A percentile compares a stretch with the other conserved stretches of the same genome.
Evolutionary conservation across 305 asterid species (phyloP).

Genomic region (Solanum hybrid): DNA sequence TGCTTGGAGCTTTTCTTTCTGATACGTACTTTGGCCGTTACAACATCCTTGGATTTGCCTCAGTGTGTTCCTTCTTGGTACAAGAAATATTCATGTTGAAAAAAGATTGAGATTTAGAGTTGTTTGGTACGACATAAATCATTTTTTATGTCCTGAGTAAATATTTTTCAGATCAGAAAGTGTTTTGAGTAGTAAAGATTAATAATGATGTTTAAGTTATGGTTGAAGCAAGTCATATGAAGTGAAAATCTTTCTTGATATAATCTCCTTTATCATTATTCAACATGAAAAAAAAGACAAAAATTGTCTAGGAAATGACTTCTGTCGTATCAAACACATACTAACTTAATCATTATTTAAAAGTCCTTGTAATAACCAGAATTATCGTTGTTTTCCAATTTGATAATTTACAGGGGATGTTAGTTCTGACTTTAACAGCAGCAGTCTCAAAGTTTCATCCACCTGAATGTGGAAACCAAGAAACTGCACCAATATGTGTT

Average conservation of each 20-base stretch:
- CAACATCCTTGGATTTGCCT: slow-evolving; percentile 55
- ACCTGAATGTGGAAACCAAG: slow-evolving; percentile 28
- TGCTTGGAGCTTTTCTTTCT: slow-evolving; percentile 59
- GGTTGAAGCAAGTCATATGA: not conserved
- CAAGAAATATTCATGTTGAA: not conserved
- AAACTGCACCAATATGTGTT: slow-evolving; percentile 26
- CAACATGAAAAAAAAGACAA: not conserved
- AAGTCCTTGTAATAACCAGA: not conserved
- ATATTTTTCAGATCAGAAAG: not conserved
- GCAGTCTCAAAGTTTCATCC: slow-evolving; percentile 41
- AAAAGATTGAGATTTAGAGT: not conserved
- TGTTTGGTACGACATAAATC: not conserved
- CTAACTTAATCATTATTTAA: not conserved
- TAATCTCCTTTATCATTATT: not conserved
- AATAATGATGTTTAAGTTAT: not conserved
- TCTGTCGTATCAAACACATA: not conserved
- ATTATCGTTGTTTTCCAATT: not conserved
- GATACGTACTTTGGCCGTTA: slow-evolving; percentile 74
- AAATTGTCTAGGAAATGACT: not conserved
- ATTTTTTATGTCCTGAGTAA: not conserved
- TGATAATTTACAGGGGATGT: slow-evolving; percentile 48
- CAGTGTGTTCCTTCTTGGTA: slow-evolving; percentile 61
- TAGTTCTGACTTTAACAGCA: slow-evolving; percentile 55
- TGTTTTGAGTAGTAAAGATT: not conserved
- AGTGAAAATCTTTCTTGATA: not conserved